Conservation (phyloP, 106 monocot genomes). For the Agapanthus africanus region DNA sequence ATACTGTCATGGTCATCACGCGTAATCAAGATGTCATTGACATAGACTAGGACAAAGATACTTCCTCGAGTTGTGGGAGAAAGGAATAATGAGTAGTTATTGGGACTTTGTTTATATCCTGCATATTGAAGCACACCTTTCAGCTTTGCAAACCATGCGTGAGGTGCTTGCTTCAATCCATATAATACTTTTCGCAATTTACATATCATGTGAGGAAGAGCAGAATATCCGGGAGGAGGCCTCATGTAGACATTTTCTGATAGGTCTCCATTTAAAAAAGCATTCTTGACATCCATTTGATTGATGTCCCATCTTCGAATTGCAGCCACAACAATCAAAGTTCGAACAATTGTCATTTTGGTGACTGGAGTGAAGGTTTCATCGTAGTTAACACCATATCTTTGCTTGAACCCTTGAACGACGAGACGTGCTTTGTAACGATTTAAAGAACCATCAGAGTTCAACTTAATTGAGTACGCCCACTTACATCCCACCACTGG, state of each 20-base stretch:
- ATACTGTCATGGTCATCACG: constrained; percentile 8
- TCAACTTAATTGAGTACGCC: constrained; percentile 14
- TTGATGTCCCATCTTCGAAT: constrained; percentile 6
- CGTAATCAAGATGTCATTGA: constrained; percentile 26
- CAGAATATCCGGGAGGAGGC: constrained; percentile 7
- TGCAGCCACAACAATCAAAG: constrained; percentile 8
- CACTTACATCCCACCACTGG: not conserved
- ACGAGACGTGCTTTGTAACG: constrained; percentile 20
- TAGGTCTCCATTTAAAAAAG: constrained; percentile 27
- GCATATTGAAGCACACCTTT: no score
- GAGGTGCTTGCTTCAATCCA: constrained; percentile 25
- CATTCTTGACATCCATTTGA: constrained; percentile 30
- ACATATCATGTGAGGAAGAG: not conserved
- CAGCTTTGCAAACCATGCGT: constrained; percentile 35
- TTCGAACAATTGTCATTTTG: constrained; percentile 21
- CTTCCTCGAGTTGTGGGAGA: not conserved
- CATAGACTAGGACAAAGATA: constrained; percentile 19
- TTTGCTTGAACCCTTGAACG: constrained; percentile 18
- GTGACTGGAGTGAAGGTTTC: constrained; percentile 24
- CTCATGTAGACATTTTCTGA: constrained; percentile 16
- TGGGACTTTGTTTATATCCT: no score
- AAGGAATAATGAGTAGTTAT: no score
- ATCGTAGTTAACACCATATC: constrained; percentile 26
- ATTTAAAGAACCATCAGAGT: constrained; percentile 17
- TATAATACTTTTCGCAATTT: constrained; percentile 17